A percentile compares a stretch with the other conserved stretches of the same genome.
phyloP scores from a whole-genome alignment of 1,284 basidiomycete genomes.

The Apiotrichum sp. region DNA sequence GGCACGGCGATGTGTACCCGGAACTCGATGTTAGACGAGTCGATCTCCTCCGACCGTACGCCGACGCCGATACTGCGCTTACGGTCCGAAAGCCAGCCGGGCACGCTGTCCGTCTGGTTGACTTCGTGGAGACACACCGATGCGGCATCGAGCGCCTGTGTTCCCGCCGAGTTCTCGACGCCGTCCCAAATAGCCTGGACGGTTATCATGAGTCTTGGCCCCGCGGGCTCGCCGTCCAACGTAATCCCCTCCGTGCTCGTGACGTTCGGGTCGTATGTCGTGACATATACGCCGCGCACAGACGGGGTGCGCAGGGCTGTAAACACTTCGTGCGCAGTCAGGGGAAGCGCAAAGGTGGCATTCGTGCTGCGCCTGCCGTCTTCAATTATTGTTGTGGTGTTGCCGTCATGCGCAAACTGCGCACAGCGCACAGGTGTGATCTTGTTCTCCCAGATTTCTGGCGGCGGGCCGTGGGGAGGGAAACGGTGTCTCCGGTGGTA shows the following conservation, averaged over 20 bases:
- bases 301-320: slow-evolving; percentile 9
- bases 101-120: background rate
- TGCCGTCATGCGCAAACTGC: background rate
- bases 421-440: background rate
- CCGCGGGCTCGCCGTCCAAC: background rate
- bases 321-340: slow-evolving; percentile 9
- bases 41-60: background rate
- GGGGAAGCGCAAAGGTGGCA: slow-evolving; percentile 11
- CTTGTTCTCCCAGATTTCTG: no score
- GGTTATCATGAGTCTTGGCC: slow-evolving; percentile 1
- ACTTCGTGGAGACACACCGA: slow-evolving; percentile 14
- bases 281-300: slow-evolving; percentile 6
- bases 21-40: slow-evolving; percentile 3
- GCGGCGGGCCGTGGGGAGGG: no score
- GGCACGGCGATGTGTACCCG: slow-evolving; percentile 15
- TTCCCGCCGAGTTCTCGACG: slow-evolving; percentile 3
- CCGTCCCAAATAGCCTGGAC: slow-evolving; percentile 9
- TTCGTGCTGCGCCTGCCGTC: slow-evolving; percentile 2
- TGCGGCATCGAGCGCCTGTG: slow-evolving; percentile 10
- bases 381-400: background rate
- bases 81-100: background rate
- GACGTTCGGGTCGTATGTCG: background rate
- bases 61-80: slow-evolving; percentile 9
- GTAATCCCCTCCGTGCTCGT: background rate
- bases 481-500: background rate